Base-by-base conservation (phyloP, 495 filamentous ascomycete species). In the Sporormia fimetaria region DNA sequence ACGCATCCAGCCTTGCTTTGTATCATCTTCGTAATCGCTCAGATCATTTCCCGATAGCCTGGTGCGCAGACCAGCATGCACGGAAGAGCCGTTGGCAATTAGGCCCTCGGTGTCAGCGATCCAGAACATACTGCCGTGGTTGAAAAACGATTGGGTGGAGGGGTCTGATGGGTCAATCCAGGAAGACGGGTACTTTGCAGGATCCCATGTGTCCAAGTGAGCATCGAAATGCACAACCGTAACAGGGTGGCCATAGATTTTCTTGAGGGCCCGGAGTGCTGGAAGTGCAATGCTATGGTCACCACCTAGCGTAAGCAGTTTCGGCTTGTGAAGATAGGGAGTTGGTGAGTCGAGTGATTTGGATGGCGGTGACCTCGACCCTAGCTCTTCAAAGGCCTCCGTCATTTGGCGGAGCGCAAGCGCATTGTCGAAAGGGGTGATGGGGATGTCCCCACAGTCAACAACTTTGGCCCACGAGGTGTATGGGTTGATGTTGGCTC, bases 41-140 rank as follows among this genome's bases (percentile, higher is more conserved):
- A 25, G 74, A 34, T 69, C 76, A 23, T 67, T 63, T 6, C 81
- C 82, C 0, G 74, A 75, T 17, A 90, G 61, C 0, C 83, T 62
- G 0, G 81, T 88, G 17, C 82, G 70, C 26, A 90, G 67, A 1
- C 84, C 83, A 1, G 81, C 84, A 56, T 90, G 84, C 12, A 84
- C 79, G 12, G 74, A 81, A 3, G 70, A 76, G 14, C 60, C 57
- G 49, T 83, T 81, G 23, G 70, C 63, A 30, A 88, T 74, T 17
- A 88, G 59, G 0, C 80, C 80, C 58, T 88, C 84, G 17, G 74
- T 71, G 32, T 73, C 74, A 2, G 84, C 83, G 33, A 85, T 68
- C 74, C 81, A 83, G 68, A 92, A 90, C 74, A 88, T 87, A 33
- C 68, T 78, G 3, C 84, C 83, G 59, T 92, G 84, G 55, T 77